Base-by-base conservation (phyloP, 495 filamentous ascomycete species). In the Hypoxylon intermedium region DNA sequence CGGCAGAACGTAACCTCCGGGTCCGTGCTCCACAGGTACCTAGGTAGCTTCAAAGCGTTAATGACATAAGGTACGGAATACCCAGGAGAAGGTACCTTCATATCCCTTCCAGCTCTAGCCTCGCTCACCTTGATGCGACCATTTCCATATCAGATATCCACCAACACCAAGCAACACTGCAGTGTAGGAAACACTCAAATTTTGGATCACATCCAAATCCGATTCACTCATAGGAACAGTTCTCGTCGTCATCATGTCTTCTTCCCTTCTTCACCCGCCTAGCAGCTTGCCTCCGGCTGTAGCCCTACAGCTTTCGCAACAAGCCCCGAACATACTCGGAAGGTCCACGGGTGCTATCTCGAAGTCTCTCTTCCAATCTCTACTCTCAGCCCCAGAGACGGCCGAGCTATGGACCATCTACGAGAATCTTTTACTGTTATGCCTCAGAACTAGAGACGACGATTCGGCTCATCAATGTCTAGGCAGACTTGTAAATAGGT, bases 381-480 rank as follows among this genome's bases (percentile, higher is more conserved):
- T 82, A 46, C 83, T 81, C 67, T 79, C 80, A 4, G 70, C 79
- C n/a, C 61, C 79, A 26, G 92, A 96, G 65, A 85, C 86, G 1
- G 81, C 87, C 34, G 90, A 93, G 55, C 77, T 87, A 68, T 98
- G 92, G 89, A 78, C 81, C 2, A 79, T 75, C n/a, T 87, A 92
- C 68, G 94, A 98, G 73, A 91, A 93, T 69, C 82, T 97, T 20
- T 74, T 97, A 49, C 75, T 93, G 13, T 85, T 92, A 6, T 94
- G 88, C 68, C 80, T 98, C n/a, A 87, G 89, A 4, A 91, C 89
- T 6, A 88, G 90, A 13, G 90, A 98, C 68, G 89, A 96, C 60
- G 72, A 79, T 58, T 84, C 89, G 40, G 94, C 94, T 9, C 82
- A 84, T 47, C 61, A 79, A 53, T 92, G 89, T 67, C 85, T 98